These are phyloP conservation scores for Acephala macrosclerotiorum DNA, from an alignment of 2,329 filamentous ascomycete species.

Conservation along the genomic window DNA sequence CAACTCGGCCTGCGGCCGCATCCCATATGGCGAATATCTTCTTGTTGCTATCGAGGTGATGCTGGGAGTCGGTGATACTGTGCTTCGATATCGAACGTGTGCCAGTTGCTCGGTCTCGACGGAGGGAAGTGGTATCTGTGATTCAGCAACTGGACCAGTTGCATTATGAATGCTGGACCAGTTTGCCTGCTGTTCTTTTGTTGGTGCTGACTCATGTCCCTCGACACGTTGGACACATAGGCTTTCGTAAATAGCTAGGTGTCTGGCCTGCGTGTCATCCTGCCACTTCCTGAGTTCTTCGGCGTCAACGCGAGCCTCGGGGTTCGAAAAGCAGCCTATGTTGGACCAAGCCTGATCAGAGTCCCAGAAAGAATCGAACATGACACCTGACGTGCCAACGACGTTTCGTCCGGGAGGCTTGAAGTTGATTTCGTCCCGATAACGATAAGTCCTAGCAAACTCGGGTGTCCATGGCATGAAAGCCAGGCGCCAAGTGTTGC, in stretches of 20 bases:
- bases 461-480: background rate
- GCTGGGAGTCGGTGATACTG: too few relatives aligned
- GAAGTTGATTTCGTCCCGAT: background rate
- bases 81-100: too few relatives aligned
- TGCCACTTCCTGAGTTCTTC: background rate
- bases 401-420: background rate
- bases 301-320: background rate
- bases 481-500: background rate
- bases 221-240: too few relatives aligned
- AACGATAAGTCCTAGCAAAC: background rate
- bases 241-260: background rate
- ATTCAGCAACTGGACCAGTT: too few relatives aligned
- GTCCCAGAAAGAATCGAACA: background rate
- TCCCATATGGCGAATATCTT: too few relatives aligned
- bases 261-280: background rate
- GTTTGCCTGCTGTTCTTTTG: too few relatives aligned
- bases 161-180: too few relatives aligned
- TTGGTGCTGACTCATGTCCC: too few relatives aligned
- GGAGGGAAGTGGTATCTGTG: too few relatives aligned
- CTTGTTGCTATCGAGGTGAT: too few relatives aligned
- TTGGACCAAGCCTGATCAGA: background rate
- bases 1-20: too few relatives aligned
- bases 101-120: too few relatives aligned
- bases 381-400: background rate
- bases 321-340: background rate